phyloP scores from a whole-genome alignment of 805 yeast species.

The Yarrowia sp. region DNA sequence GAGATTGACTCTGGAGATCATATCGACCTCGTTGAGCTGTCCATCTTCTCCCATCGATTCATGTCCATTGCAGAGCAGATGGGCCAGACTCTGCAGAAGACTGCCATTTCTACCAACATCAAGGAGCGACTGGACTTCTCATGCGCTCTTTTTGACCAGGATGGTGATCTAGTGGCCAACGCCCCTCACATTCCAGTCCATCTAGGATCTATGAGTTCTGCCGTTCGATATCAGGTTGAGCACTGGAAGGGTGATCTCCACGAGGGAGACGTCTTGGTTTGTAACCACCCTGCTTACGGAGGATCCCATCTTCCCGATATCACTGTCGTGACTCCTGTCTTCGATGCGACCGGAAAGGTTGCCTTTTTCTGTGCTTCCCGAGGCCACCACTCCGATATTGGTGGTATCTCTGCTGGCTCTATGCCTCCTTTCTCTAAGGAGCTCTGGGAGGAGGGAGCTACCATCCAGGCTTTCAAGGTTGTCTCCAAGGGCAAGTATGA shows the following conservation, averaged over 20 bases:
- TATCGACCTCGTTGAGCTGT: conserved; percentile 67
- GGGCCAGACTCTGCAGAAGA: conserved; percentile 77
- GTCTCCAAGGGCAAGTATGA: conserved; percentile 72
- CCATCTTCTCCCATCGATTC: conserved; percentile 78
- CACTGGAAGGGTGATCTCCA: conserved; percentile 61
- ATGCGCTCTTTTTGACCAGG: conserved; percentile 74
- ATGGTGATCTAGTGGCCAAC: conserved; percentile 79
- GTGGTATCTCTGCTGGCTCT: conserved; percentile 87
- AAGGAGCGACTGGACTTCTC: conserved; percentile 81
- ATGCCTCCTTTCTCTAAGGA: conserved; percentile 91
- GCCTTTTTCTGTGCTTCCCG: conserved; percentile 89
- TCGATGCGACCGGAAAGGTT: conserved; percentile 48
- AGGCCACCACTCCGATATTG: conserved; percentile 96
- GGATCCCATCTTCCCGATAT: conserved; percentile 89
- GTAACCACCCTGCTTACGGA: conserved; percentile 81
- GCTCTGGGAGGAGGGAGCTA: conserved; percentile 87
- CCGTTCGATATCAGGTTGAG: conserved; percentile 62
- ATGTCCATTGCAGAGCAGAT: conserved; percentile 91
- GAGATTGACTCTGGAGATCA: conserved; percentile 9
- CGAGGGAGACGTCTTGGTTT: conserved; percentile 72
- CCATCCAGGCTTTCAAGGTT: conserved; percentile 71
- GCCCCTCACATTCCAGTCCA: conserved; percentile 90
- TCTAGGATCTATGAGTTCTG: conserved; percentile 80
- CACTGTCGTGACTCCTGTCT: conserved; percentile 88
- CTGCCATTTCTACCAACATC: conserved; percentile 77